Evolutionary conservation across 2,329 filamentous ascomycete species (phyloP).

Genomic region (Fusarium sp.): DNA sequence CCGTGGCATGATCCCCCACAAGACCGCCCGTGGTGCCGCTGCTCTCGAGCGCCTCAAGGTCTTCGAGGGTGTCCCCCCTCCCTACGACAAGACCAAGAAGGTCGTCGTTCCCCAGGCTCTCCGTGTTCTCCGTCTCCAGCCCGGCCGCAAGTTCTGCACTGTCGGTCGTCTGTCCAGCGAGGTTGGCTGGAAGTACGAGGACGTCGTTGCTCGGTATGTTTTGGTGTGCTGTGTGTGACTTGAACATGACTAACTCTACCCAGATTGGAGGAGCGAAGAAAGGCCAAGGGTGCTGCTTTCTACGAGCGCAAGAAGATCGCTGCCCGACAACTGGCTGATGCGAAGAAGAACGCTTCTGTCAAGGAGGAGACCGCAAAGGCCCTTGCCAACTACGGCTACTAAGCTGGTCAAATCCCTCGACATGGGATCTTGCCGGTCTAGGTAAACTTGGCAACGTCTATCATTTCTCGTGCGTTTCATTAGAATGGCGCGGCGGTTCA

Average conservation of each 20-base stretch:
- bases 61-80: slow-evolving; percentile 98
- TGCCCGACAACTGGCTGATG: slow-evolving; percentile 88
- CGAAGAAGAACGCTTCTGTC: slow-evolving; percentile 90
- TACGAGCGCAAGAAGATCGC: slow-evolving; percentile 99
- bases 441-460: slow-evolving; percentile 55
- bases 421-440: slow-evolving; percentile 43
- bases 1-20: slow-evolving; percentile 99
- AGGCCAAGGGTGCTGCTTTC: slow-evolving; percentile 99
- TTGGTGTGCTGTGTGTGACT: background rate
- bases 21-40: slow-evolving; percentile 96
- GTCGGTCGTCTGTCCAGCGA: slow-evolving; percentile 98
- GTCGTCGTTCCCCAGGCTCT: slow-evolving; percentile 99
- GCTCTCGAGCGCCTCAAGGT: slow-evolving; percentile 99
- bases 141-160: slow-evolving; percentile 99
- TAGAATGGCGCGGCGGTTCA: slow-evolving; percentile 66
- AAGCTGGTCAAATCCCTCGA: slow-evolving; percentile 56
- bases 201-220: slow-evolving; percentile 95
- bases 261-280: slow-evolving; percentile 99
- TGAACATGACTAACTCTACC: slow-evolving; percentile 36
- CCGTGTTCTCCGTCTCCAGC: slow-evolving; percentile 95
- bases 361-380: slow-evolving; percentile 88
- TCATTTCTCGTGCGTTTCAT: slow-evolving; percentile 62
- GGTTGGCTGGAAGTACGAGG: slow-evolving; percentile 99
- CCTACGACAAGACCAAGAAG: slow-evolving; percentile 99
- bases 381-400: slow-evolving; percentile 93